These are phyloP conservation scores for Echium plantagineum DNA, from an alignment of 257 asterid species.

Conservation along the genomic window DNA sequence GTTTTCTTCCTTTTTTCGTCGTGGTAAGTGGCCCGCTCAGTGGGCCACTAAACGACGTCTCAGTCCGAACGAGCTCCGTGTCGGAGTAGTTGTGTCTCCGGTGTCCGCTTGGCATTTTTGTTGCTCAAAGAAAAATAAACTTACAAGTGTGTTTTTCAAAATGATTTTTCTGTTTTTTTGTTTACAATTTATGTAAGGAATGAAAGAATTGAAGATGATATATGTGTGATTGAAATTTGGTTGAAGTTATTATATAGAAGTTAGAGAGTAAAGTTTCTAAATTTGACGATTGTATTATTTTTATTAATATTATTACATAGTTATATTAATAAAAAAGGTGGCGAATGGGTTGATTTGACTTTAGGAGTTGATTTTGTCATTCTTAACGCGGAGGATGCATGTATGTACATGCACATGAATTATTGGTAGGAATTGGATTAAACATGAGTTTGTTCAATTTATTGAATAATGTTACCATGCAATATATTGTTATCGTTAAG, in stretches of 20 bases:
- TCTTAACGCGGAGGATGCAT: background rate
- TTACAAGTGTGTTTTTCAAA: no score
- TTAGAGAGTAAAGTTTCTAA: background rate
- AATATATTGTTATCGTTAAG: no score
- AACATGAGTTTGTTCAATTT: no score
- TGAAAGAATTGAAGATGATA: no score
- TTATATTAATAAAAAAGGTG: background rate
- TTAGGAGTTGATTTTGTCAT: background rate
- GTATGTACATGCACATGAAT: background rate
- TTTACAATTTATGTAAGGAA: no score
- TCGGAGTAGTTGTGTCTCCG: slow-evolving; percentile 32
- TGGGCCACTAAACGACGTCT: slow-evolving; percentile 9
- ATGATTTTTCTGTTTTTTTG: no score
- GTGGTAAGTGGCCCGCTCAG: slow-evolving; percentile 1
- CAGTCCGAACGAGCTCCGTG: slow-evolving; percentile 1
- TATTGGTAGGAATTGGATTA: no score
- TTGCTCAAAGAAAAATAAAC: no score
- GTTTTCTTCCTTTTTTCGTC: slow-evolving; percentile 5
- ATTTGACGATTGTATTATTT: background rate
- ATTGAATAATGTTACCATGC: background rate
- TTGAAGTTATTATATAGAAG: background rate
- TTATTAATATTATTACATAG: no score
- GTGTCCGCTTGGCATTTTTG: slow-evolving; percentile 30
- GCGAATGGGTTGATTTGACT: background rate
- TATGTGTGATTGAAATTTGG: background rate